A percentile compares a stretch with the other conserved stretches of the same genome.
Evolutionary conservation across 495 filamentous ascomycete species (phyloP).

Genomic region (Trichoderma asperelloides): DNA sequence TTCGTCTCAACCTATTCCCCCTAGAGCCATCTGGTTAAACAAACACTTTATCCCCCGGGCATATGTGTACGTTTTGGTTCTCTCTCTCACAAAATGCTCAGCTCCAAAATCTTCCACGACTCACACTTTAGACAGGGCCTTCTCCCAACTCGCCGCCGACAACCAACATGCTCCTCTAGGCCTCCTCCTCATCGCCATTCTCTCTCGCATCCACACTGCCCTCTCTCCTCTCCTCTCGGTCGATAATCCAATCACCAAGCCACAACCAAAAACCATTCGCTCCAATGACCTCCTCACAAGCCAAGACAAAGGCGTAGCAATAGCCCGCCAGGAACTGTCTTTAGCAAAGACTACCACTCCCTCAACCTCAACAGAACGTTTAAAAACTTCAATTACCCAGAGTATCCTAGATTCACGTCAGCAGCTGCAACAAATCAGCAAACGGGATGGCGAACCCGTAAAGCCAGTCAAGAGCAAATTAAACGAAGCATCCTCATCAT

Average conservation of each 20-base stretch:
- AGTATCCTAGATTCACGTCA: no score
- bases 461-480: slow-evolving; percentile 15
- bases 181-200: slow-evolving; percentile 56
- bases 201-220: slow-evolving; percentile 50
- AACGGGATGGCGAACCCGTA: background rate
- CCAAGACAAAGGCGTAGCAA: background rate
- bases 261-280: background rate
- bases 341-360: background rate
- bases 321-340: slow-evolving; percentile 15
- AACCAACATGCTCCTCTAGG: slow-evolving; percentile 71
- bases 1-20: background rate
- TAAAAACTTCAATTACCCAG: no score
- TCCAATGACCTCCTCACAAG: background rate
- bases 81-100: background rate
- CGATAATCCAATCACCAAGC: background rate
- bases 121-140: slow-evolving; percentile 36
- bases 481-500: slow-evolving; percentile 7
- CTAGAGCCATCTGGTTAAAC: slow-evolving; percentile 28
- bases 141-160: slow-evolving; percentile 62
- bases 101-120: background rate
- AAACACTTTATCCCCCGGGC: slow-evolving; percentile 23
- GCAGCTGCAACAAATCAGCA: background rate
- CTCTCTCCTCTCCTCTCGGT: slow-evolving; percentile 21
- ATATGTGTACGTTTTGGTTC: slow-evolving; percentile 20
- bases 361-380: background rate